These are phyloP conservation scores for Blastomyces gilchristii DNA, from an alignment of 2,329 filamentous ascomycete genomes.

Conservation along the genomic window DNA sequence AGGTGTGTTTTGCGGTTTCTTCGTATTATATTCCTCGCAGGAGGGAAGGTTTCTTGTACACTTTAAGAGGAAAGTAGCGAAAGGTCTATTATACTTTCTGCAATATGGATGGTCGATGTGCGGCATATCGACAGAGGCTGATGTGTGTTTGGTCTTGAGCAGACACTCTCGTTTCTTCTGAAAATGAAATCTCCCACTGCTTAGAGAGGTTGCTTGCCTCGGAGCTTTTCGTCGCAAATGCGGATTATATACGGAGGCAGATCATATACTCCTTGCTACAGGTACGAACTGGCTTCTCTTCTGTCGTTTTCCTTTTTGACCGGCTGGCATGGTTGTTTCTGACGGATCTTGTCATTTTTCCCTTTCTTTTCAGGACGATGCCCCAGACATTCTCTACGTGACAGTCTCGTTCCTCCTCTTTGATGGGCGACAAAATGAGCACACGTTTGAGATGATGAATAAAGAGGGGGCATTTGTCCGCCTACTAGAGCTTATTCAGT, in stretches of 20 bases:
- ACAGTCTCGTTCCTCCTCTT: constrained; percentile 76
- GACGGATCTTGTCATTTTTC: neutral
- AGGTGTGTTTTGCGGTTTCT: constrained; percentile 32
- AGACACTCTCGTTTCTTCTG: constrained; percentile 46
- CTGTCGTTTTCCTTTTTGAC: constrained; percentile 1
- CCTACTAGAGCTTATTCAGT: constrained; percentile 69
- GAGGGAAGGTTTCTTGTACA: neutral
- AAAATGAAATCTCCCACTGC: constrained; percentile 71
- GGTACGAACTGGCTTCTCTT: constrained; percentile 29
- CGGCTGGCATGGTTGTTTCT: neutral
- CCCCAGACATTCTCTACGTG: constrained; percentile 65
- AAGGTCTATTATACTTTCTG: neutral
- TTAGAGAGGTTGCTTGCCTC: constrained; percentile 69
- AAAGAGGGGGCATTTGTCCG: constrained; percentile 72
- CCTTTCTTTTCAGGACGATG: constrained; percentile 60
- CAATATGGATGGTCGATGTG: neutral
- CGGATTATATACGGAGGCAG: constrained; percentile 81
- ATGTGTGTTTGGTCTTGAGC: neutral
- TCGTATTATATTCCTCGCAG: neutral
- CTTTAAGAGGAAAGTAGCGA: constrained; percentile 5
- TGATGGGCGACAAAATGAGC: constrained; percentile 70
- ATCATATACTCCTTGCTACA: constrained; percentile 81
- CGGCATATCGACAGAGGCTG: neutral
- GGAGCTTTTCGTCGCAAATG: constrained; percentile 60
- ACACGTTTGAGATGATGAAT: constrained; percentile 78